These are phyloP conservation scores for Cytidiella melzeri DNA, from an alignment of 768 basidiomycete genomes.

Conservation along the genomic window DNA sequence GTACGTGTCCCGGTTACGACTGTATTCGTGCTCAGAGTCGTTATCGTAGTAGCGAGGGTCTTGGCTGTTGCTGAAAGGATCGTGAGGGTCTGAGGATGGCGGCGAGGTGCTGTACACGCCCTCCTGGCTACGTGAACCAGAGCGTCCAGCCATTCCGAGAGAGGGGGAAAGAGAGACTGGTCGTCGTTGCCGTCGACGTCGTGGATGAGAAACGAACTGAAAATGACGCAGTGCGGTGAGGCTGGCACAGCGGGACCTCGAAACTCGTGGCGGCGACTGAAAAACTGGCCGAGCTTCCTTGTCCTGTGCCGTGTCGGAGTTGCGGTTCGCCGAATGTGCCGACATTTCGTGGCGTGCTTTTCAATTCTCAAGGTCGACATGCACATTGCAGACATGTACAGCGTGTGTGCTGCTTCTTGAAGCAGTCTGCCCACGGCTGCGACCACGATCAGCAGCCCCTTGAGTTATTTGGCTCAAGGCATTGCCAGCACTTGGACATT, in stretches of 20 bases:
- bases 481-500: too few relatives aligned
- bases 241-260: neutral
- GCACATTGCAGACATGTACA: too few relatives aligned
- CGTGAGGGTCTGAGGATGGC: conserved; percentile 53
- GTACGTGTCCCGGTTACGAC: conserved; percentile 50
- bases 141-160: conserved; percentile 45
- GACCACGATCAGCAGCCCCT: too few relatives aligned
- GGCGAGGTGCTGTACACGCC: conserved; percentile 58
- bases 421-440: too few relatives aligned
- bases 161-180: conserved; percentile 9
- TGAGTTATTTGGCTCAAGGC: too few relatives aligned
- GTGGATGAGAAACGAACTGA: conserved; percentile 2
- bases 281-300: too few relatives aligned
- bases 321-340: too few relatives aligned
- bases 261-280: too few relatives aligned
- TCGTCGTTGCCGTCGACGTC: conserved; percentile 12
- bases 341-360: too few relatives aligned
- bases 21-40: conserved; percentile 66
- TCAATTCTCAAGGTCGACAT: too few relatives aligned
- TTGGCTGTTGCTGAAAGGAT: conserved; percentile 51
- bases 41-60: conserved; percentile 56
- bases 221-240: conserved; percentile 7
- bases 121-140: conserved; percentile 52
- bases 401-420: too few relatives aligned
- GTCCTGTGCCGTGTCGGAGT: too few relatives aligned